Base-by-base conservation (phyloP, 1,139 yeast genomes). In the Taphrina wiesneri region DNA sequence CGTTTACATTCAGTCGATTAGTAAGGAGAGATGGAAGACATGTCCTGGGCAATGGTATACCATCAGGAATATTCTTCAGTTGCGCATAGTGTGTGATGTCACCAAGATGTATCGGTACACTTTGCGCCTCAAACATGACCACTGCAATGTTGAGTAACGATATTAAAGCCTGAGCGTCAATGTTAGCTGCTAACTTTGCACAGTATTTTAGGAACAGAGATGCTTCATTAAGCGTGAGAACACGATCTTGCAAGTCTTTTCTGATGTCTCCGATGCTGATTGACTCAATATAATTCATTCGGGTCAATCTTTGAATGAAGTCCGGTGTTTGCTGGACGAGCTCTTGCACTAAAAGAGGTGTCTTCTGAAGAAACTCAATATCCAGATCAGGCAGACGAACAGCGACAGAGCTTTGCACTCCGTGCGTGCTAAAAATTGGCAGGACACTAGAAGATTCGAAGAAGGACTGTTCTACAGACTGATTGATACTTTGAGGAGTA, bases 351-450 rank as follows among this genome's bases (percentile, higher is more conserved):
- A 78, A 69, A 25, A 77, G 67, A 0, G 80, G 77, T 4, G 74
- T 72, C 6, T 68, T 67, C 21, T 74, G 71, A 54, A 78, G 68
- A 53, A 78, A 74, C 6, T 71, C 61, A 3, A 74, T 73, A 34
- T 72, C 71, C 3, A 72, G 74, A 1, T 70, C 70, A 59, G 77
- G 72, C 2, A 76, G 66, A 13, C 80, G 70, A 4, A 74, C 77
- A 46, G 73, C 72, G 6, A 70, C 67, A 3, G 78, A 75, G 1
- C 76, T 71, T 52, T 71, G 67, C 21, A 79, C 71, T 0, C 79
- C 79, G 34, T 72, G 70, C 13, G 74, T 72, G 0, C 78, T 72
- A 2, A 79, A 77, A 3, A 78, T 68, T 7, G 77, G 73, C 3
- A 68, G 65, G 1, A 74, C 70, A 19, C 34, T 61, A 1, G 62